phyloP scores from a whole-genome alignment of 2,329 filamentous ascomycete species.

The Cercospora janseana region DNA sequence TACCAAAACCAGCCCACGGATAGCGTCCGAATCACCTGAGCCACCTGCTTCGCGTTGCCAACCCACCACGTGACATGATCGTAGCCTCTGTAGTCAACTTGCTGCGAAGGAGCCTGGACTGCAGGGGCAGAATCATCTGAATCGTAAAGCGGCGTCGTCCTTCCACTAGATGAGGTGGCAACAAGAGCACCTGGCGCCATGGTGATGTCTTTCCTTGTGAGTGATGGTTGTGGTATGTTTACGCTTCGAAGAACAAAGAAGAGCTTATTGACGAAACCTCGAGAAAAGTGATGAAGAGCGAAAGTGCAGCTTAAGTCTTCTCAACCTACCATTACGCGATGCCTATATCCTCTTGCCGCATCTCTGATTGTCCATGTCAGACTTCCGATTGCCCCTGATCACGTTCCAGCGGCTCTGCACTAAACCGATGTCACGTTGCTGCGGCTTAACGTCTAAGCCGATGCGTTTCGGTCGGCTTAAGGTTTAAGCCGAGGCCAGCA shows the following conservation, averaged over 20 bases:
- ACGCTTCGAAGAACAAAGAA: slow-evolving; percentile 1
- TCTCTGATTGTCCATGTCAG: slow-evolving; percentile 11
- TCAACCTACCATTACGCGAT: slow-evolving; percentile 7
- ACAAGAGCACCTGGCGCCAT: slow-evolving; percentile 43
- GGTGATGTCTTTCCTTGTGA: slow-evolving; percentile 10
- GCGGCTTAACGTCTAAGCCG: not conserved
- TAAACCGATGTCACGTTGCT: not conserved
- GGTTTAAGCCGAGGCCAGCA: slow-evolving; percentile 8
- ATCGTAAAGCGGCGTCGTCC: slow-evolving; percentile 28
- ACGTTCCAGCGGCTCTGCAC: slow-evolving; percentile 11
- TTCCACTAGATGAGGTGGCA: slow-evolving; percentile 34
- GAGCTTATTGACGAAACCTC: not conserved
- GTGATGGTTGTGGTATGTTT: not conserved
- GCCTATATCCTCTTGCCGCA: not conserved
- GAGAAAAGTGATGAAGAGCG: slow-evolving; percentile 2
- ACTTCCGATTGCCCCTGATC: slow-evolving; percentile 7
- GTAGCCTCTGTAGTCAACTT: slow-evolving; percentile 68
- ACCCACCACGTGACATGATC: slow-evolving; percentile 96
- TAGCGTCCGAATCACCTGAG: slow-evolving; percentile 40
- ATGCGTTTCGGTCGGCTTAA: slow-evolving; percentile 6
- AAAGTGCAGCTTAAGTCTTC: slow-evolving; percentile 13
- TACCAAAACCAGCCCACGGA: not conserved
- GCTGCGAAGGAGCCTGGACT: slow-evolving; percentile 12
- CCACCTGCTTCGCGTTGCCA: slow-evolving; percentile 93
- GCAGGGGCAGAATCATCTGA: slow-evolving; percentile 17